Evolutionary conservation across 2,329 filamentous ascomycete genomes (phyloP), one percentile per base, ranked within the genome.

Genomic region (Aspergillus viridinutans): DNA sequence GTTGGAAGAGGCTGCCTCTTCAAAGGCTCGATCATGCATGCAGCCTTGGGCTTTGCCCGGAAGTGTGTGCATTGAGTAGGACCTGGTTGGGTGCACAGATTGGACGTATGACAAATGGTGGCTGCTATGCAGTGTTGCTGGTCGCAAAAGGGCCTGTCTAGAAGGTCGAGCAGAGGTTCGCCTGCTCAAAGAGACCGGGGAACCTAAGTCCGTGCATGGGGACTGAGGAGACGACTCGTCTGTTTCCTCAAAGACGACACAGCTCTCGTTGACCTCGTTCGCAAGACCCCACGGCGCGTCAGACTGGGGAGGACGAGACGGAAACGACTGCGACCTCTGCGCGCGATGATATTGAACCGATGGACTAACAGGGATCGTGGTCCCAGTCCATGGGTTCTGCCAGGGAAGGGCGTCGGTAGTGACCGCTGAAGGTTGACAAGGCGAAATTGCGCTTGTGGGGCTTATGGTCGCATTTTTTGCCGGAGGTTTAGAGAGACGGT

Each of bases 401-500:
- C 70, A 73, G 26, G 61, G 50, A 54, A 25, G 58, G 54, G n/a
- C 61, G 54, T 45, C 51, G 50, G 2, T 50, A 43, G 21, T 49
- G 43, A 32, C 21, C 43, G 10, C 43, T 17, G 54, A 50, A 20
- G 57, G 45, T 47, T 59, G 56, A 38, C 52, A 55, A n/a, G 65
- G 56, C 21, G 60, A 52, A 50, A 54, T 62, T 23, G 61, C 51
- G 28, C 52, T 58, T 20, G 52, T 42, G 25, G 57, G 51, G 50
- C 48, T 56, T 21, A 64, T 48, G 10, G 52, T 56, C 26, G 64
- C 57, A 47, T 62, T 63, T 48, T 66, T 72, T 12, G 68, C 68
- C n/a, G 67, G 63, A 29, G 72, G 70, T 49, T 75, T 76, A 42
- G 73, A 74, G 38, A 75, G 62, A 54, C 72, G 71, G 52, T 73